phyloP scores from a whole-genome alignment of 306 rosid genomes.

The Crotalaria pallida region DNA sequence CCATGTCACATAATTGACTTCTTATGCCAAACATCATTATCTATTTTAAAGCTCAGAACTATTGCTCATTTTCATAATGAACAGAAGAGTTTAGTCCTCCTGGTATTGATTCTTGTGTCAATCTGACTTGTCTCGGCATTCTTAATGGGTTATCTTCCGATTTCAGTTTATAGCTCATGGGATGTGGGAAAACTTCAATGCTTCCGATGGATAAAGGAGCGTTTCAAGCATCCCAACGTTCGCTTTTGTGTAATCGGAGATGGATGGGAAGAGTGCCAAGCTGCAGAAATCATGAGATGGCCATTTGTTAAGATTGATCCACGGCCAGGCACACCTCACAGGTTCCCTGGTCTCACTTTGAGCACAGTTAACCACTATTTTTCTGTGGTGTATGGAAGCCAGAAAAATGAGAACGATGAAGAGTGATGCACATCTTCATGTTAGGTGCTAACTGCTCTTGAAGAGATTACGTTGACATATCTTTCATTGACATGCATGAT shows the following conservation, averaged over 20 bases:
- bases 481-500: slow-evolving; percentile 12
- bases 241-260: slow-evolving; percentile 85
- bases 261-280: slow-evolving; percentile 95
- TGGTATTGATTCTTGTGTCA: not conserved
- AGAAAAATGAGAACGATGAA: slow-evolving; percentile 40
- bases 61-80: not conserved
- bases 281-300: slow-evolving; percentile 75
- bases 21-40: not conserved
- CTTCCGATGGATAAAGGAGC: slow-evolving; percentile 74
- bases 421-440: slow-evolving; percentile 30
- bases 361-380: slow-evolving; percentile 59
- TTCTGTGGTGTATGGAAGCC: slow-evolving; percentile 67
- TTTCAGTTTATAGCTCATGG: slow-evolving; percentile 89
- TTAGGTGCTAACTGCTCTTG: slow-evolving; percentile 14
- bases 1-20: not conserved
- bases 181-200: slow-evolving; percentile 79
- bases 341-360: slow-evolving; percentile 91
- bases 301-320: slow-evolving; percentile 77
- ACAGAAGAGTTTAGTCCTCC: not conserved
- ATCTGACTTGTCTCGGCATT: not conserved
- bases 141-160: not conserved
- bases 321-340: slow-evolving; percentile 61
- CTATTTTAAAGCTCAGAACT: slow-evolving; percentile 8
- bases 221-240: slow-evolving; percentile 58
- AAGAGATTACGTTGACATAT: slow-evolving; percentile 9